Evolutionary conservation across 495 filamentous ascomycete species (phyloP).

Genomic region (Penicillium paxilli): DNA sequence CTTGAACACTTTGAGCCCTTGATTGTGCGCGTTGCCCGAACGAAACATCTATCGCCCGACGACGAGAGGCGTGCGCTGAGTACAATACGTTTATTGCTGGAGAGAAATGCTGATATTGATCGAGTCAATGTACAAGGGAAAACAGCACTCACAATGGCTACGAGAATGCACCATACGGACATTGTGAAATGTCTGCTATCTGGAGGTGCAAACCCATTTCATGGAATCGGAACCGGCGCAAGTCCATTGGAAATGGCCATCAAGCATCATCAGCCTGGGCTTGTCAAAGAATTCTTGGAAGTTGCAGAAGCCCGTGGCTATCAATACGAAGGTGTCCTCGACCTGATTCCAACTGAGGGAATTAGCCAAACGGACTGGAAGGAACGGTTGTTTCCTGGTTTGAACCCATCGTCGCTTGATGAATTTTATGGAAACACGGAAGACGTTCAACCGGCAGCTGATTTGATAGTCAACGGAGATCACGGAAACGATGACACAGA

Average conservation of each 20-base stretch:
- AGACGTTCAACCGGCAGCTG: not conserved
- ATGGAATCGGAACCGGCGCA: not conserved
- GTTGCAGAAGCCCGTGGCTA: not conserved
- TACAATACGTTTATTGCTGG: not conserved
- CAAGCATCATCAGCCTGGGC: not conserved
- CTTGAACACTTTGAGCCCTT: too few relatives aligned
- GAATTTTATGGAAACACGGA: too few relatives aligned
- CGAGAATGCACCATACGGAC: not conserved
- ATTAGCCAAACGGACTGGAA: not conserved
- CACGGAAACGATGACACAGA: not conserved
- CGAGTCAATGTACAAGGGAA: not conserved
- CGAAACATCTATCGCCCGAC: too few relatives aligned
- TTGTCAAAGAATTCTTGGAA: not conserved
- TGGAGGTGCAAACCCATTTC: not conserved
- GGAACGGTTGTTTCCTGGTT: too few relatives aligned
- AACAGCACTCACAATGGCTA: not conserved
- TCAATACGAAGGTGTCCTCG: not conserved
- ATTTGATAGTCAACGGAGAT: not conserved
- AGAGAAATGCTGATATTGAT: not conserved
- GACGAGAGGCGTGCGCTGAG: not conserved
- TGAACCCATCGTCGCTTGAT: too few relatives aligned
- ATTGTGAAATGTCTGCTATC: not conserved
- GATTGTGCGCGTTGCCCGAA: too few relatives aligned
- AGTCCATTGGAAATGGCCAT: not conserved
- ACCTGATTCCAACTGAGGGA: not conserved